These are phyloP conservation scores for Macrophomina pseudophaseolina DNA, from an alignment of 2,329 filamentous ascomycete species.

Conservation along the genomic window DNA sequence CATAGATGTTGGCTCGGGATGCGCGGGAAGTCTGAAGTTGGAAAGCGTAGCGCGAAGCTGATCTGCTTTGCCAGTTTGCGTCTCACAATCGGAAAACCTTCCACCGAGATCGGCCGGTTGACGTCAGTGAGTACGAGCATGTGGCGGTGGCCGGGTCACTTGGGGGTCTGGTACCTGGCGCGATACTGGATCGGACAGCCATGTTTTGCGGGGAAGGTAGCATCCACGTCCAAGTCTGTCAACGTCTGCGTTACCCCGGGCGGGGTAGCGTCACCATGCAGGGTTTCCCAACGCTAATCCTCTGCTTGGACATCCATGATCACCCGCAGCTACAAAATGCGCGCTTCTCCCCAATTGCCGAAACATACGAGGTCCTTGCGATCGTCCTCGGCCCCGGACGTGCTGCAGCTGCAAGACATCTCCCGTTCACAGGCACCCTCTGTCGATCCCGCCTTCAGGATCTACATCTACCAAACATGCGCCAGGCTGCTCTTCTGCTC, in stretches of 20 bases:
- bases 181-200: constrained; percentile 4
- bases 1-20: not conserved
- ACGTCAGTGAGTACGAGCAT: not conserved
- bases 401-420: constrained; percentile 17
- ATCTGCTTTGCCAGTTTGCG: not conserved
- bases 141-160: not conserved
- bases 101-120: constrained; percentile 2
- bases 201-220: constrained; percentile 16
- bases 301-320: not conserved
- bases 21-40: not conserved
- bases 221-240: not conserved
- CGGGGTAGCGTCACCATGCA: constrained; percentile 14
- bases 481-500: constrained; percentile 7
- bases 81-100: constrained; percentile 13
- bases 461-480: not conserved
- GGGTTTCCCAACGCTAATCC: not conserved
- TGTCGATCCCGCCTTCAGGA: not conserved
- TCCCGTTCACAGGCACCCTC: not conserved
- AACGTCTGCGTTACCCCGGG: constrained; percentile 6
- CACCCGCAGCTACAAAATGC: constrained; percentile 20
- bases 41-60: not conserved
- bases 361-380: not conserved
- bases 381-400: not conserved
- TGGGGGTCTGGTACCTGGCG: constrained; percentile 1
- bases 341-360: not conserved